Evolutionary conservation across 2,329 filamentous ascomycete species (phyloP).

Genomic region (Emericellopsis cladophorae): DNA sequence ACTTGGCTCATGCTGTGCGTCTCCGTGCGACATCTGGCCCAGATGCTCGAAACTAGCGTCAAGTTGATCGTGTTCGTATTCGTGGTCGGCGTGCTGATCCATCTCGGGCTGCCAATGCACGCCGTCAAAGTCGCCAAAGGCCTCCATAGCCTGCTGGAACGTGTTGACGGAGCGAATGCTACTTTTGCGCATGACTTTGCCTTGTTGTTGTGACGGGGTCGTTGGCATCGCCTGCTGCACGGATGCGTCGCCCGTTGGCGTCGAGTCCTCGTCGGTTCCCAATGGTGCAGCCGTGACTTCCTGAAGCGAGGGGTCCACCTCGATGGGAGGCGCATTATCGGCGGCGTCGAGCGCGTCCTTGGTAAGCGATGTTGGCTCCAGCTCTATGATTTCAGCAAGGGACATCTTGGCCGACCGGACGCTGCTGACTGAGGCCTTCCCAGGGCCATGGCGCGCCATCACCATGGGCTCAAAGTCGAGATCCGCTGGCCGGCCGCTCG

Average conservation of each 20-base stretch:
- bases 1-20: neutral
- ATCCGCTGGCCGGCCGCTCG: slow-evolving; percentile 24
- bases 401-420: slow-evolving; percentile 36
- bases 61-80: slow-evolving; percentile 3
- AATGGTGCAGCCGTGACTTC: slow-evolving; percentile 2
- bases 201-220: too few species aligned
- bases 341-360: slow-evolving; percentile 40
- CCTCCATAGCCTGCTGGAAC: slow-evolving; percentile 50
- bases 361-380: slow-evolving; percentile 37
- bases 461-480: slow-evolving; percentile 21
- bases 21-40: neutral
- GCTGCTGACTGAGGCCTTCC: slow-evolving; percentile 40
- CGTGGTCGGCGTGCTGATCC: slow-evolving; percentile 10
- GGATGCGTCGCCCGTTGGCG: neutral
- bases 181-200: too few species aligned
- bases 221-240: too few species aligned
- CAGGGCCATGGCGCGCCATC: slow-evolving; percentile 38
- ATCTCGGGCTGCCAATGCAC: slow-evolving; percentile 55
- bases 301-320: slow-evolving; percentile 15
- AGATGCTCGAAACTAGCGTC: neutral
- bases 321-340: slow-evolving; percentile 25
- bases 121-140: slow-evolving; percentile 74
- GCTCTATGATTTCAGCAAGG: slow-evolving; percentile 44
- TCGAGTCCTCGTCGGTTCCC: slow-evolving; percentile 11
- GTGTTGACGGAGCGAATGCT: slow-evolving; percentile 47